Evolutionary conservation across 805 yeast species (phyloP).

Genomic region (Tetrapisispora taiwanensis): DNA sequence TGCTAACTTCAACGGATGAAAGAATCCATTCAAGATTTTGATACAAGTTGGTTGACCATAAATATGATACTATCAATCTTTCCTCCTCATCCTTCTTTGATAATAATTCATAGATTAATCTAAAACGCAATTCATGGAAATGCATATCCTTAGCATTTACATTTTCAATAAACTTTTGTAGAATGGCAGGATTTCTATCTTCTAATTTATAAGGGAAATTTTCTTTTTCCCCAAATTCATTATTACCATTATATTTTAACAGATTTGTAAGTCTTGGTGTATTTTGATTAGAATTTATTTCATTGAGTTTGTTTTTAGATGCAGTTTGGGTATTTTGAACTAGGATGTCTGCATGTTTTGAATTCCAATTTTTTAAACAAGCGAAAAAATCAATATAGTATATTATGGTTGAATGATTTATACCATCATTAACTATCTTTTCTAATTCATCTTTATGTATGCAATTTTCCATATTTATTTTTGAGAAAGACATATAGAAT

Average conservation of each 20-base stretch:
- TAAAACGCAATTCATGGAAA: constrained; percentile 31
- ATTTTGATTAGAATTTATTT: constrained; percentile 10
- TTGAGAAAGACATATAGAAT: constrained; percentile 5
- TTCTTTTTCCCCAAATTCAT: constrained; percentile 11
- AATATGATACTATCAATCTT: constrained; percentile 30
- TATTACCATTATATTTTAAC: constrained; percentile 23
- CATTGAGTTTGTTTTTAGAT: constrained; percentile 1
- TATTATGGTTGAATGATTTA: neutral
- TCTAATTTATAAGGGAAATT: constrained; percentile 4
- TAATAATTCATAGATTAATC: constrained; percentile 22
- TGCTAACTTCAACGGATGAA: constrained; percentile 22
- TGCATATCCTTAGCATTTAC: constrained; percentile 26
- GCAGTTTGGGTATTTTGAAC: constrained; percentile 13
- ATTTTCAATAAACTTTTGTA: constrained; percentile 17
- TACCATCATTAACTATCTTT: neutral
- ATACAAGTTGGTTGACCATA: constrained; percentile 33
- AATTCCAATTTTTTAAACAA: constrained; percentile 30
- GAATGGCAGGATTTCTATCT: constrained; percentile 7
- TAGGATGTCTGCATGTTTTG: constrained; percentile 26
- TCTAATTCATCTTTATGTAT: constrained; percentile 3
- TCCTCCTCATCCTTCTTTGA: constrained; percentile 7
- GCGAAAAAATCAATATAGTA: constrained; percentile 24
- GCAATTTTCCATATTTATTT: constrained; percentile 6
- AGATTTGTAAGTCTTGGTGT: constrained; percentile 22
- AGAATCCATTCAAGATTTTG: constrained; percentile 27